phyloP scores from a whole-genome alignment of 2,329 filamentous ascomycete genomes.

The Xylaria sp. region DNA sequence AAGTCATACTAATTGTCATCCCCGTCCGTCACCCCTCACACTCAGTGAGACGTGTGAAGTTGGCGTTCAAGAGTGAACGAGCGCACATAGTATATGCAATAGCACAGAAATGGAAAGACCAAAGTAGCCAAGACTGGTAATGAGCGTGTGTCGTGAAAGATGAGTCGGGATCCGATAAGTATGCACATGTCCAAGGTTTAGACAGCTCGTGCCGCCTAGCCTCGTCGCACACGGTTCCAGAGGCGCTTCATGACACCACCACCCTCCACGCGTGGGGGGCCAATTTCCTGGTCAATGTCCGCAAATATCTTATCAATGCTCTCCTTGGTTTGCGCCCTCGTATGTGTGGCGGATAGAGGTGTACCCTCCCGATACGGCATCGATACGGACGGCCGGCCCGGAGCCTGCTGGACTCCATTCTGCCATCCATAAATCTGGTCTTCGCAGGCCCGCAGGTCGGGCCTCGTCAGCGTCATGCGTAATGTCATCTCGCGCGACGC shows the following conservation, averaged over 20 bases:
- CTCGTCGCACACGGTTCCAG: slow-evolving; percentile 63
- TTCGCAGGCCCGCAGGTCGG: slow-evolving; percentile 79
- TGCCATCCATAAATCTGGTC: slow-evolving; percentile 74
- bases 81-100: slow-evolving; percentile 8
- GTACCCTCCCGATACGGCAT: slow-evolving; percentile 38
- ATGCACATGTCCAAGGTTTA: slow-evolving; percentile 2
- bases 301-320: slow-evolving; percentile 58
- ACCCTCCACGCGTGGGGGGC: slow-evolving; percentile 47
- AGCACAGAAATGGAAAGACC: slow-evolving; percentile 19
- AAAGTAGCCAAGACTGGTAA: neutral
- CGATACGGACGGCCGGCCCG: slow-evolving; percentile 34
- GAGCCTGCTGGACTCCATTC: slow-evolving; percentile 38
- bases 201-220: slow-evolving; percentile 9
- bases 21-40: slow-evolving; percentile 2
- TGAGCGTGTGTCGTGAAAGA: slow-evolving; percentile 1
- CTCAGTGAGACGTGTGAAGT: neutral
- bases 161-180: slow-evolving; percentile 1
- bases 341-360: slow-evolving; percentile 34
- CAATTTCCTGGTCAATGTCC: slow-evolving; percentile 55
- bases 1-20: slow-evolving; percentile 12
- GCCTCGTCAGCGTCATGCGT: slow-evolving; percentile 90
- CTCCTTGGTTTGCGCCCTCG: slow-evolving; percentile 48
- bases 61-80: neutral
- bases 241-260: slow-evolving; percentile 62
- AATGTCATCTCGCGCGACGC: slow-evolving; percentile 88